Evolutionary conservation across 2,329 filamentous ascomycete genomes (phyloP), one percentile per base, ranked within the genome.

Genomic region (Phaeosphaeria sp.): DNA sequence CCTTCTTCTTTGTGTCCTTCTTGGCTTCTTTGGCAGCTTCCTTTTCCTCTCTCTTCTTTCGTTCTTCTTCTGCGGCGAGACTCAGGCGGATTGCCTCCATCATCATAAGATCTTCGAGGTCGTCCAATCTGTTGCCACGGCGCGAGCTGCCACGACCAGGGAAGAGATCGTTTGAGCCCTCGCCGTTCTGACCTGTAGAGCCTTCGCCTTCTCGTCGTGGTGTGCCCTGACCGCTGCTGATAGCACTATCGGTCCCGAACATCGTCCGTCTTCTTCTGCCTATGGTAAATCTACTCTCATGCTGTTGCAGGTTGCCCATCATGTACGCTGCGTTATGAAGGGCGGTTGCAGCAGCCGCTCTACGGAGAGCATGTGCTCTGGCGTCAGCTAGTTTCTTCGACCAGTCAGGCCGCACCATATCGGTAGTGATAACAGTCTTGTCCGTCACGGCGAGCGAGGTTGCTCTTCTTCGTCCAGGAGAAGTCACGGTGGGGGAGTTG

Each of bases 81-180:
- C 93, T 97, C 27, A 97, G 78, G 40, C 95, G 85, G 48, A 99
- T 96, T 0, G 95, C 95, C 76, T 99, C 95, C 84, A 95, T 92
- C 83, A 98, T 93, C 95, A 99, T 99, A 82, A 99, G 91, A 49
- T 97, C 94, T 74, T 99, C 95, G 0, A 98, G 84, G 66, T 98
- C 93, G 21, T 96, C 92, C 73, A 96, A 87, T 27, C 92, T 65
- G 49, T 73, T 84, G 55, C 78, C 85, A 60, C 87, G 80, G 58
- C 88, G 80, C 36, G 84, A 85, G 65, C 82, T 84, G 18, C 77
- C 75, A 7, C 84, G 77, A 15, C 75, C 79, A 30, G 76, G 69
- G 33, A 71, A 73, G 6, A 79, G 57, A 56, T 79, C 79, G 51
- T 54, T 72, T 55, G 73, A 66, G 55, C 64, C 66, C 42, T 80